A percentile compares a stretch with the other conserved stretches of the same genome.
Evolutionary conservation across 2,329 filamentous ascomycete species (phyloP).

Genomic region (Dendryphion nanum): DNA sequence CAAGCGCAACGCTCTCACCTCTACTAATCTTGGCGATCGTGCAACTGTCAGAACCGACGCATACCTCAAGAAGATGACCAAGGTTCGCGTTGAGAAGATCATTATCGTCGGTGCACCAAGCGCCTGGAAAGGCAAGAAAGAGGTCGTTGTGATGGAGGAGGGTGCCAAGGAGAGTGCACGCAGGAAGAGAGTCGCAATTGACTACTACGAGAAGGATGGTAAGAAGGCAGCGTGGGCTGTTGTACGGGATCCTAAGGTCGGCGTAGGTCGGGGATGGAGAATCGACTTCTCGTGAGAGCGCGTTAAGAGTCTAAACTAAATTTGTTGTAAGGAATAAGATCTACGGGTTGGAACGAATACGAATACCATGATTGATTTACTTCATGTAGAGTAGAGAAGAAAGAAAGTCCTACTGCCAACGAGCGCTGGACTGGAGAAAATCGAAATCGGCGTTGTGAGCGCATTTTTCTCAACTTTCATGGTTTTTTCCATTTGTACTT

Average conservation of each 20-base stretch:
- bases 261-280: conserved; percentile 64
- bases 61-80: conserved; percentile 76
- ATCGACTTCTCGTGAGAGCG: conserved; percentile 49
- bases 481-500: too few species aligned
- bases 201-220: conserved; percentile 55
- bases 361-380: too few species aligned
- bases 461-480: too few species aligned
- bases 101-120: conserved; percentile 77
- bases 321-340: too few species aligned
- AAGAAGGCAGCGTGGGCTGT: conserved; percentile 63
- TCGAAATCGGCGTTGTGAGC: too few species aligned
- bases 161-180: conserved; percentile 44
- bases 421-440: too few species aligned
- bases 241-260: conserved; percentile 61
- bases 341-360: too few species aligned
- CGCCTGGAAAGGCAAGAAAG: conserved; percentile 65
- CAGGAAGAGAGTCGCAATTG: conserved; percentile 53
- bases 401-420: too few species aligned
- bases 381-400: too few species aligned
- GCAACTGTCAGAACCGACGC: conserved; percentile 63
- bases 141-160: conserved; percentile 65
- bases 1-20: conserved; percentile 59
- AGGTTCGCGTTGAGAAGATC: conserved; percentile 79
- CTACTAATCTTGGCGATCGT: conserved; percentile 50
- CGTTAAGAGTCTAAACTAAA: too few species aligned